Base-by-base conservation (phyloP, 2,329 filamentous ascomycete genomes). In the Zasmidium cellare region DNA sequence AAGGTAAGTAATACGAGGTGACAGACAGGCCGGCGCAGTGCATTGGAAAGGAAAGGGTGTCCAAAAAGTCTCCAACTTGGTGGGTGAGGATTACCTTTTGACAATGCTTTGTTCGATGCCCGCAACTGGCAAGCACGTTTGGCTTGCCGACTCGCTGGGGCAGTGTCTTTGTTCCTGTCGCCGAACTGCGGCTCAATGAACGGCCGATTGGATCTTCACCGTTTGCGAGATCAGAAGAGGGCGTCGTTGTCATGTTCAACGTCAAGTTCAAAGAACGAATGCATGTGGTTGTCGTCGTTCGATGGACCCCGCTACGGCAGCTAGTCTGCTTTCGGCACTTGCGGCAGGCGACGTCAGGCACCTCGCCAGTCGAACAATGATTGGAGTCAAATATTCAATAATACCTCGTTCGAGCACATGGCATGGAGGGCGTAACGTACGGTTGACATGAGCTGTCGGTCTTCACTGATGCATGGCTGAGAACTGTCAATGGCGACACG, bases 81-180 rank as follows among this genome's bases (percentile, higher is more conserved):
- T 2, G 23, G 7, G 49, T 20, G 23, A 7, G 49, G 20, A 38
- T 24, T 52, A 45, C 31, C 50, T 52, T 52, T 45, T 31, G 14
- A 52, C 50, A 45, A 45, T 52, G 50, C 50, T 52, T 52, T 52
- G 50, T 52, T 19, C 1, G 22, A 45, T 6, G 22, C 41, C 49
- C 50, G 50, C 25, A 45, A 52, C n/a, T 38, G 35, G 50, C 38
- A 24, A 44, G 35, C 35, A 9, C 35, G 35, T 28, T 11, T 28
- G 25, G n/a, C n/a, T n/a, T n/a, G n/a, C n/a, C n/a, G n/a, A n/a
- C 25, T 28, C 25, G 25, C 11, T 28, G 6, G 25, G n/a, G n/a
- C 28, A 7, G 7, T 31, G 7, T 14, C 28, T 31, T 31, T 31
- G 28, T 31, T 31, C 28, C 14, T 31, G 7, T 31, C 28, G 14